phyloP scores from a whole-genome alignment of 2,329 filamentous ascomycete genomes.

The Plectosphaerella plurivora region DNA sequence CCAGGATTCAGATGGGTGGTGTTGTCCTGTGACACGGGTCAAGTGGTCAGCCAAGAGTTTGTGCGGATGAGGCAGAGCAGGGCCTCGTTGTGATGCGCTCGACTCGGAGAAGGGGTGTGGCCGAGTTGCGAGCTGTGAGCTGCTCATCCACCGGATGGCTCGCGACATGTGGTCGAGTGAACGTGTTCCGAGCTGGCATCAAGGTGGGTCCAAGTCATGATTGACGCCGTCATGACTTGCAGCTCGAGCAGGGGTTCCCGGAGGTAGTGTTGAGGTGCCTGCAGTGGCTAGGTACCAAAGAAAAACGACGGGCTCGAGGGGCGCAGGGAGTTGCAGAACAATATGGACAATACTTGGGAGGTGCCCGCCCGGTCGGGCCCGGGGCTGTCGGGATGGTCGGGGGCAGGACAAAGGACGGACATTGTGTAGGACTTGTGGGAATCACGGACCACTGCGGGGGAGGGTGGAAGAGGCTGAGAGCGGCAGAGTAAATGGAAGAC shows the following conservation, averaged over 20 bases:
- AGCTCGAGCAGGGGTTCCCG: not conserved
- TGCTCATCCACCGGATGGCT: not conserved
- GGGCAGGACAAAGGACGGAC: not conserved
- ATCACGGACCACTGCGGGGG: not conserved
- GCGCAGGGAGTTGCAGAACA: not conserved
- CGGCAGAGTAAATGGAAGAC: no score
- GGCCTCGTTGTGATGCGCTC: not conserved
- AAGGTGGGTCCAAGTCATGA: not conserved
- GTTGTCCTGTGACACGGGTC: not conserved
- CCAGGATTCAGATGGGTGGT: not conserved
- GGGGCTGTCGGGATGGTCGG: not conserved
- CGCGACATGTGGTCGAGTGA: not conserved
- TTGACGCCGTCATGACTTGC: conserved; percentile 1
- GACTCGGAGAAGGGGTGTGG: not conserved
- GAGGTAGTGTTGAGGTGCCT: no score
- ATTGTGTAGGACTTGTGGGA: not conserved
- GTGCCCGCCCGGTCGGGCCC: not conserved
- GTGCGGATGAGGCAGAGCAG: not conserved
- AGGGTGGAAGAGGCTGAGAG: not conserved
- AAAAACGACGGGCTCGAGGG: not conserved
- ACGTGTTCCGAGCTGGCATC: not conserved
- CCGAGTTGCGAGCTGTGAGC: not conserved
- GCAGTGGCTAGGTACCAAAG: no score
- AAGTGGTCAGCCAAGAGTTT: conserved; percentile 1
- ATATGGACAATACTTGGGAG: not conserved